Conservation (phyloP, 345 rosid genomes). For the Bruguiera gymnorhiza region DNA sequence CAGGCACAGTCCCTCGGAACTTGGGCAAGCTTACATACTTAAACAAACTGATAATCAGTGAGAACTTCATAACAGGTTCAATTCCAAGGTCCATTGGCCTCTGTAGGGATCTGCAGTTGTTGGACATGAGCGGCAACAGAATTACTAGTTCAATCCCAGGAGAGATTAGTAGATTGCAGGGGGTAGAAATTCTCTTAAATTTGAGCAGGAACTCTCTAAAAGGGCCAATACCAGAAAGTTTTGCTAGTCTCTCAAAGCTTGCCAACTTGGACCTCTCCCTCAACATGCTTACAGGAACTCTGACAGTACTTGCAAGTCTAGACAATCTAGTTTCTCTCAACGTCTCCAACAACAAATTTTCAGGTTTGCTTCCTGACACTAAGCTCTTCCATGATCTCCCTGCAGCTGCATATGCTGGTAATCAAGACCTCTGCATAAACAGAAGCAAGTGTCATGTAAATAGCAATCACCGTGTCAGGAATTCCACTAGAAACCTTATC, state of each 20-base stretch:
- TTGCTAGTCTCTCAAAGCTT: constrained; percentile 53
- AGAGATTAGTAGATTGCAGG: constrained; percentile 52
- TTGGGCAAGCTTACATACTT: constrained; percentile 54
- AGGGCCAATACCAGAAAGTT: constrained; percentile 55
- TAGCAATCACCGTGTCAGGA: constrained; percentile 21
- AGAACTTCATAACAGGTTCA: constrained; percentile 47
- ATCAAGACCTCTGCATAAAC: constrained; percentile 48
- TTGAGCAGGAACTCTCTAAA: constrained; percentile 58
- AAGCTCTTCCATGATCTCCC: constrained; percentile 56
- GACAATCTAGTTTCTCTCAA: constrained; percentile 61
- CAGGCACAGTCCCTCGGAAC: constrained; percentile 44
- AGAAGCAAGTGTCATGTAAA: constrained; percentile 30
- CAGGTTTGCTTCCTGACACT: constrained; percentile 55
- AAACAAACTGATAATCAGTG: constrained; percentile 51
- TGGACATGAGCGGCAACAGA: constrained; percentile 57
- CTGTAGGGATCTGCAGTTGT: constrained; percentile 53
- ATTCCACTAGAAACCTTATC: constrained; percentile 35
- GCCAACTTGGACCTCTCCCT: constrained; percentile 61
- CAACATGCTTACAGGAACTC: constrained; percentile 48
- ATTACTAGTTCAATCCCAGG: constrained; percentile 49
- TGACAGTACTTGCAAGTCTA: constrained; percentile 38
- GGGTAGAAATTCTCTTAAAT: constrained; percentile 58
- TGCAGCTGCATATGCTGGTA: constrained; percentile 41
- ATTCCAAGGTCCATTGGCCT: constrained; percentile 55
- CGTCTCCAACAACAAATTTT: constrained; percentile 55